Evolutionary conservation across 129 eudicot species (phyloP), one percentile per base, ranked within the genome.

Genomic region (Arctium lappa): DNA sequence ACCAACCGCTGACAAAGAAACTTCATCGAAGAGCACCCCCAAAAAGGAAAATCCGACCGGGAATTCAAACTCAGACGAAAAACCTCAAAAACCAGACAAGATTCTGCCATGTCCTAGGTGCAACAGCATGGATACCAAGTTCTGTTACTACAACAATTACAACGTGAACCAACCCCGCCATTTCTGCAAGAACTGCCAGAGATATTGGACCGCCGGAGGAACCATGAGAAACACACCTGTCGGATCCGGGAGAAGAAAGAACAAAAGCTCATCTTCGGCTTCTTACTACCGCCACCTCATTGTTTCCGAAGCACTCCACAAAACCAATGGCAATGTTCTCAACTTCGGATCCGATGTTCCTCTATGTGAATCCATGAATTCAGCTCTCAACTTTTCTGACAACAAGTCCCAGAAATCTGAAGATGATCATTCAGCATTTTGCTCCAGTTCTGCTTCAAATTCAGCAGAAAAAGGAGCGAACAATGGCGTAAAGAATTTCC

Each of bases 161-260:
- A 93, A 93, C 30, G 91, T 91, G 42, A 89, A 86, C 69, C 97
- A 93, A 82, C 97, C 95, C 8, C 92, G 97, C 2, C 90, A 93
- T 82, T 91, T 91, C 80, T 93, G 97, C 88, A 93, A 84, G 42
- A 87, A 87, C 32, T 93, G 97, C 75, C 97, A 93, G 74, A 81
- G 97, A 79, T 93, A 89, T 62, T 93, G 97, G 97, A 93, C 97
- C 27, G 90, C 91, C 7, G 97, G 97, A 5, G 97, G 97, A n/a
- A 86, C 89, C 6, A 86, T 91, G 97, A 85, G 97, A 85, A 93
- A 88, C 81, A 92, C 92, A 22, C 93, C 95, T 0, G 90, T 93
- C 13, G 97, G 97, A 2, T 91, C 97, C 2, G 97, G 97, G 22
- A 88, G 97, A 40, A 80, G 97, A 84, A 93, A 93, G 86, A 93